phyloP scores from a whole-genome alignment of 176 grass and related monocot species.

The Metroxylon sagu region DNA sequence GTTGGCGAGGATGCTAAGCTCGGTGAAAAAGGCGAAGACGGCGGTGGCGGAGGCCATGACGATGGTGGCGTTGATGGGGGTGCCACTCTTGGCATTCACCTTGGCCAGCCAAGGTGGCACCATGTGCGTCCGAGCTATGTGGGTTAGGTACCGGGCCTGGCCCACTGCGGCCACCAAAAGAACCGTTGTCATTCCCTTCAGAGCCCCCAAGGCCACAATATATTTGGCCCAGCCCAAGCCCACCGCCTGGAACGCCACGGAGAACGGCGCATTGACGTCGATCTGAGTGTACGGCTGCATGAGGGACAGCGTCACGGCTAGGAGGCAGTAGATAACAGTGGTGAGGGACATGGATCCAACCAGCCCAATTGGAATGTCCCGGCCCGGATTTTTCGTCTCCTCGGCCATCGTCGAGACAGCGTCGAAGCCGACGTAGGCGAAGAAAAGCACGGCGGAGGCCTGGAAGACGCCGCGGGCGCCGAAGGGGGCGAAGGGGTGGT shows the following conservation, averaged over 20 bases:
- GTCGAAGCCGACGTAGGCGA: too few relatives aligned
- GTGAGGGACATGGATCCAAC: constrained; percentile 56
- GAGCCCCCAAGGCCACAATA: constrained; percentile 52
- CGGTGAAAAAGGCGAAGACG: constrained; percentile 26
- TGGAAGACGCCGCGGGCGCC: too few relatives aligned
- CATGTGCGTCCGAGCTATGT: constrained; percentile 48
- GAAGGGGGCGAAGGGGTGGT: too few relatives aligned
- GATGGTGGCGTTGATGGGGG: too few relatives aligned
- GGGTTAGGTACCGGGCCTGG: constrained; percentile 59
- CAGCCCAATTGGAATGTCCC: constrained; percentile 76
- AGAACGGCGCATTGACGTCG: constrained; percentile 43
- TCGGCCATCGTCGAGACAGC: constrained; percentile 79
- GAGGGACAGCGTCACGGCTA: constrained; percentile 53
- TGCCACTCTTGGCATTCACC: neutral
- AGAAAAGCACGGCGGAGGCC: too few relatives aligned
- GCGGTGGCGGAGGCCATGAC: too few relatives aligned
- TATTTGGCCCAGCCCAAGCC: constrained; percentile 75
- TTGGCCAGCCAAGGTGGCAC: constrained; percentile 23
- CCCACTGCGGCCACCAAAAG: constrained; percentile 49
- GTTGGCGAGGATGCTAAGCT: constrained; percentile 43
- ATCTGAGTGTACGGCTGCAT: constrained; percentile 44
- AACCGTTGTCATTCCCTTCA: constrained; percentile 52
- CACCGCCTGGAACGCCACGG: constrained; percentile 41
- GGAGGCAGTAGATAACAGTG: constrained; percentile 32
- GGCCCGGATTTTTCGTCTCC: constrained; percentile 57